Base-by-base conservation (phyloP, 805 yeast species). In the Saccharomycopsis babjevae region DNA sequence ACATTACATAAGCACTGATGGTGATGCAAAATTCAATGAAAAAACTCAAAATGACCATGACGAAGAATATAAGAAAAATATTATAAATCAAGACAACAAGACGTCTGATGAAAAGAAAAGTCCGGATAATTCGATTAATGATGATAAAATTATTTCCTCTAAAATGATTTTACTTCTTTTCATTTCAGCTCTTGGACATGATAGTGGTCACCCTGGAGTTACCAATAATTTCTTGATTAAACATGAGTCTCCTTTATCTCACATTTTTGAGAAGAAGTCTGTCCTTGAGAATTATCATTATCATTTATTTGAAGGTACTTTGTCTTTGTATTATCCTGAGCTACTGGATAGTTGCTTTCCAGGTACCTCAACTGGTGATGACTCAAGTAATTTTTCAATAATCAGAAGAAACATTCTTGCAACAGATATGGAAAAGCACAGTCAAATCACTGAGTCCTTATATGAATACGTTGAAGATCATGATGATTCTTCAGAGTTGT, bases 191-290 rank as follows among this genome's bases (percentile, higher is more conserved):
- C 74, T 92, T 52, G 98, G 98, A 58, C 99, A 94, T 74, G 99
- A 94, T 72, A 83, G 89, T 38, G 96, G 97, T 25, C 99, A 94
- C 72, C 98, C 98, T 0, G 99, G 98, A 1, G 83, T 91, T n/a
- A 90, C 96, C 15, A 89, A 90, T 71, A 81, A 83, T 42, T 83
- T 90, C 65, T 74, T 93, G 70, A 74, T 77, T 28, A 76, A 80
- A 62, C 70, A 82, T 66, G 70, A 78, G 8, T 79, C 94, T 0
- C 89, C 90, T 11, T 77, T 90, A 28, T 82, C 93, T 1, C 70
- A 73, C 59, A 67, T 82, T 16, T 92, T 82, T 73, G 76, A 83
- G 57, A 84, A 84, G 65, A 74, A 81, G 59, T 85, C 93, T 7
- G 86, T 88, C 1, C 77, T 94, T 66, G 99, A 94, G 72, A 83